phyloP scores from a whole-genome alignment of 441 rosid species.

The Capsella rubella region DNA sequence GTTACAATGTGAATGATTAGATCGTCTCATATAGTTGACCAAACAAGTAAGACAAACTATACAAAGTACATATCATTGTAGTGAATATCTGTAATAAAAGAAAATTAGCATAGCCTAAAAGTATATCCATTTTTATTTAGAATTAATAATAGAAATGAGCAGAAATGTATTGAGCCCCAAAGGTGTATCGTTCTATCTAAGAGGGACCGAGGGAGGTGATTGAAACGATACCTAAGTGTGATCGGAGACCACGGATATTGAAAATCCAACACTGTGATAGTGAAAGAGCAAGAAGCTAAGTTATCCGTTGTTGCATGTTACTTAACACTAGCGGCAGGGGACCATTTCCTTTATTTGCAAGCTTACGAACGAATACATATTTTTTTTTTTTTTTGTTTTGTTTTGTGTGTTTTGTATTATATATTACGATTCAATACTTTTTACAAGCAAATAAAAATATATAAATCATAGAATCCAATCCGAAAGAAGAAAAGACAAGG shows the following conservation, averaged over 20 bases:
- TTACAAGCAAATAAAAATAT: conserved; percentile 1
- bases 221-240: conserved; percentile 33
- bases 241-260: conserved; percentile 10
- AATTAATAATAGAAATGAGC: background rate
- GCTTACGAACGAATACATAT: conserved; percentile 14
- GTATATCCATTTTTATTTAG: background rate
- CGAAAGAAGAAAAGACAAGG: conserved; percentile 13
- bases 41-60: too few species aligned
- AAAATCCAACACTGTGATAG: conserved; percentile 24
- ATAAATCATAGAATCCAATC: background rate
- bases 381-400: too few species aligned
- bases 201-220: conserved; percentile 37
- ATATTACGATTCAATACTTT: background rate
- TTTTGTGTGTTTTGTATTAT: background rate
- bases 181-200: background rate
- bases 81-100: too few species aligned
- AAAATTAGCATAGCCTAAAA: background rate
- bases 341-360: conserved; percentile 37
- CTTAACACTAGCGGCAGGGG: conserved; percentile 23
- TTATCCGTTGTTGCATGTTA: conserved; percentile 38
- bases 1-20: too few species aligned
- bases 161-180: background rate
- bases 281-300: conserved; percentile 30
- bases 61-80: background rate
- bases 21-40: background rate